Base-by-base conservation (phyloP, 2,329 filamentous ascomycete species). In the Eurotiales sp. region DNA sequence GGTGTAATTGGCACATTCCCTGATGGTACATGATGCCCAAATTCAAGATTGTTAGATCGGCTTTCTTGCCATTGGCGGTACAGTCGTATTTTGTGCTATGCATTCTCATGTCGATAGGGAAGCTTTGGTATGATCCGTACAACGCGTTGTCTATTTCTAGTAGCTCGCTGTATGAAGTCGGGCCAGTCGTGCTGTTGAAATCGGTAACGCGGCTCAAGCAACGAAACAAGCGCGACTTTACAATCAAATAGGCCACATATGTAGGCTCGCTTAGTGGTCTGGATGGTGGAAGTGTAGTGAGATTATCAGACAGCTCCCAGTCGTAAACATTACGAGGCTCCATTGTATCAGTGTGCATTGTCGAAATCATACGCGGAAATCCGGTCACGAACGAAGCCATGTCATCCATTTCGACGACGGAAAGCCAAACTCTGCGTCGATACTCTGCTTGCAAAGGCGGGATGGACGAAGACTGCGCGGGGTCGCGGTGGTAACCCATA, bases 1-100 rank as follows among this genome's bases (percentile, higher is more conserved):
- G 82, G 68, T 99, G 93, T 36, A 99, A 79, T 19, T 96, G 81
- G 61, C 90, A 95, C 61, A 95, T 80, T n/a, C 90, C 87, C 71
- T 95, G 96, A 57, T 95, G 84, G 64, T 90, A 95, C 4, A 96
- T 19, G 15, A 45, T 15, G 15, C 41, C 42, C 23, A 51, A 22
- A 5, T 46, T 25, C 48, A 51, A 23, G 17, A 21, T 37, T n/a
- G 52, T 51, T 21, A 29, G 15, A 8, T 30, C 46, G 21, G 47
- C 47, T 23, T 50, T 43, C 17, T 43, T 34, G 15, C 47, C 47
- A 12, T 37, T 32, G 19, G 25, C 47, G 5, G 40, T 50, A 19
- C 14, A 43, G 3, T 44, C 27, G 37, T 21, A 44, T 41, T 22
- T 34, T 14, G 27, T n/a, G 17, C 48, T 44, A 22, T 47, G n/a